Evolutionary conservation across 495 filamentous ascomycete genomes (phyloP), one percentile per base, ranked within the genome.

Genomic region (Rostrohypoxylon terebratum): DNA sequence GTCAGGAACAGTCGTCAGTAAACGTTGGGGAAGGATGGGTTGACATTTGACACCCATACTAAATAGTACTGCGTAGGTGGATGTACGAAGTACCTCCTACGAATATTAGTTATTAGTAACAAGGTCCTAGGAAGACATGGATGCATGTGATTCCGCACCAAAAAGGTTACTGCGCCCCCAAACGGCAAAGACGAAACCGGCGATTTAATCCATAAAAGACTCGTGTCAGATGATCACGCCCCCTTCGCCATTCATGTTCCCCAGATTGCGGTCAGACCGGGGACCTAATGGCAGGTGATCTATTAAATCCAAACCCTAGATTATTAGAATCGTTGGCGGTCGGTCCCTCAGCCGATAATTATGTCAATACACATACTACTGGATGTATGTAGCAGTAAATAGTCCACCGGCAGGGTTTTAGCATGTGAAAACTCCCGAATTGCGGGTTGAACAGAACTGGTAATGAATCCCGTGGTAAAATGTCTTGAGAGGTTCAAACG

Each of bases 151-250:
- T 73, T 45, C 53, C 38, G 28, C 58, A 64, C 45, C 50, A 63
- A 45, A 31, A 62, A 31, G 55, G 51, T 42, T 50, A 42, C 55
- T 62, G 61, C 60, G 42, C 66, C 71, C 72, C 68, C 33, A 31
- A 58, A 67, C 54, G 48, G 55, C 55, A 44, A 60, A 66, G 48
- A 68, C 64, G 57, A 70, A 71, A 63, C 62, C 65, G 57, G 65
- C 31, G 20, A 20, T 34, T 58, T 70, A 62, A 66, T 66, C 73
- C 73, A 73, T 70, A 75, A 63, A 63, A 63, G 44, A 20, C 60
- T 71, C 69, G 36, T 73, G 66, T 75, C 73, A 75, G 69, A 75
- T 75, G 73, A 73, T 67, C 20, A 16, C 11, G 20, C 48, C 51
- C 36, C 59, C 63, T 34, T 25, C 50, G 50, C 47, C 47, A 25